phyloP scores from a whole-genome alignment of 495 filamentous ascomycete genomes.

The Oidiodendron maius region DNA sequence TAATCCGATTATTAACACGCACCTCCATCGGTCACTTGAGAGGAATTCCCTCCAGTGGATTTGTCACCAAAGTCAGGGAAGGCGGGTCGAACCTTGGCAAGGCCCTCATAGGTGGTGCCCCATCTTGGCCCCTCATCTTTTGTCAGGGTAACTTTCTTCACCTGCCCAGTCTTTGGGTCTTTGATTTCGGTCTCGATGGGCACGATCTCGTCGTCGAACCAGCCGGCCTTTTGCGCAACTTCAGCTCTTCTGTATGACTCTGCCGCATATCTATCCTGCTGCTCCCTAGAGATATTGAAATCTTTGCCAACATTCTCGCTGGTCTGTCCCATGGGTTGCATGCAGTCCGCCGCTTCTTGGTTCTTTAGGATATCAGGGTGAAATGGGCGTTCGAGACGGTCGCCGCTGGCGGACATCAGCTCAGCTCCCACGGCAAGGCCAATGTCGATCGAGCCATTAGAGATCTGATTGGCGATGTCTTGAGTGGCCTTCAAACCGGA shows the following conservation, averaged over 20 bases:
- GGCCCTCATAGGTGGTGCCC: conserved; percentile 77
- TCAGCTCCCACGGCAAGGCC: conserved; percentile 88
- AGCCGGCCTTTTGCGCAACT: conserved; percentile 83
- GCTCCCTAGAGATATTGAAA: conserved; percentile 75
- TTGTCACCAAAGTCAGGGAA: conserved; percentile 85
- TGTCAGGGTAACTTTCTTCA: conserved; percentile 68
- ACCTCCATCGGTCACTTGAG: conserved; percentile 90
- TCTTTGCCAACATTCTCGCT: conserved; percentile 93
- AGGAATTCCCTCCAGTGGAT: conserved; percentile 92
- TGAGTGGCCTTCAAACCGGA: conserved; percentile 93
- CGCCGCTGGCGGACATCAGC: conserved; percentile 70
- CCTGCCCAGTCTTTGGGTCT: conserved; percentile 73
- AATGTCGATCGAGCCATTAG: conserved; percentile 70
- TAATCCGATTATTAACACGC: conserved; percentile 21
- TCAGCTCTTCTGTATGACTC: conserved; percentile 86
- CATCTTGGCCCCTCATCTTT: conserved; percentile 84
- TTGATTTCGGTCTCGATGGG: conserved; percentile 78
- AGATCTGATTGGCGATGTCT: conserved; percentile 88
- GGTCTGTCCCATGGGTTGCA: conserved; percentile 96
- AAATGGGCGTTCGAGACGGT: conserved; percentile 65
- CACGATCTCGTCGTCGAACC: conserved; percentile 91
- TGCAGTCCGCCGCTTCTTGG: conserved; percentile 78
- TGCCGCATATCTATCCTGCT: conserved; percentile 78
- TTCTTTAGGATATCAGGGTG: conserved; percentile 65
- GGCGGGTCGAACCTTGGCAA: conserved; percentile 83